Conservation (phyloP, 1,284 basidiomycete genomes). For the Fomitiporia mediterranea region DNA sequence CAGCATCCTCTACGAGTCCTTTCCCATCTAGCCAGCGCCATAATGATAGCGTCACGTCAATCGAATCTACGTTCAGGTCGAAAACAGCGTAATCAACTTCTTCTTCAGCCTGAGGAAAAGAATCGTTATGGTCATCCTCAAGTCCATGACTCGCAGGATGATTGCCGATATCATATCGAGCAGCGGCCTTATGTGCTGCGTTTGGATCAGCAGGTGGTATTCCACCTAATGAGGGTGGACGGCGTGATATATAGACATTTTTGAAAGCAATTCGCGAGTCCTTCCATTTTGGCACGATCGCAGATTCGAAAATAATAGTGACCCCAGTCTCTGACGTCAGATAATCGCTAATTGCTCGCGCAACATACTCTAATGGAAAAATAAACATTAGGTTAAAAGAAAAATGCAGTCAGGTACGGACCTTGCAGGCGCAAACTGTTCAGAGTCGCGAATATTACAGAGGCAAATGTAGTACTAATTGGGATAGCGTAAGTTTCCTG, state of each 20-base stretch:
- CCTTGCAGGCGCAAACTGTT: constrained; percentile 92
- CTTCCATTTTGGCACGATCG: constrained; percentile 97
- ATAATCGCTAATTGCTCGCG: constrained; percentile 87
- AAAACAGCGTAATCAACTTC: constrained; percentile 81
- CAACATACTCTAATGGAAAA: constrained; percentile 77
- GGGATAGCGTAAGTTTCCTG: constrained; percentile 4
- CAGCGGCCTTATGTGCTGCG: constrained; percentile 48
- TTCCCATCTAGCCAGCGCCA: constrained; percentile 95
- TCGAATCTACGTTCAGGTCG: constrained; percentile 87
- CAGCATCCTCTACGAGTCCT: constrained; percentile 87
- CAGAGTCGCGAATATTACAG: constrained; percentile 83
- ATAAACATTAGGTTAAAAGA: neutral
- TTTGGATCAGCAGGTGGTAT: constrained; percentile 22
- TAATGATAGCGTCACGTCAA: constrained; percentile 95
- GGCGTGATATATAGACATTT: constrained; percentile 91
- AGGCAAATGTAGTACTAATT: constrained; percentile 89
- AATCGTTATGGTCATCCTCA: constrained; percentile 48
- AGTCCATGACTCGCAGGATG: constrained; percentile 65
- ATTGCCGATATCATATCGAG: constrained; percentile 69
- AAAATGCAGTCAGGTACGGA: constrained; percentile 29
- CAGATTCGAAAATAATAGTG: constrained; percentile 94
- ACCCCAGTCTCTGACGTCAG: constrained; percentile 91
- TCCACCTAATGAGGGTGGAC: constrained; percentile 41
- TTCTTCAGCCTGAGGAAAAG: constrained; percentile 33
- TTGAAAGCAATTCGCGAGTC: constrained; percentile 94